phyloP scores from a whole-genome alignment of 306 rosid species.

The Hippophae rhamnoides region DNA sequence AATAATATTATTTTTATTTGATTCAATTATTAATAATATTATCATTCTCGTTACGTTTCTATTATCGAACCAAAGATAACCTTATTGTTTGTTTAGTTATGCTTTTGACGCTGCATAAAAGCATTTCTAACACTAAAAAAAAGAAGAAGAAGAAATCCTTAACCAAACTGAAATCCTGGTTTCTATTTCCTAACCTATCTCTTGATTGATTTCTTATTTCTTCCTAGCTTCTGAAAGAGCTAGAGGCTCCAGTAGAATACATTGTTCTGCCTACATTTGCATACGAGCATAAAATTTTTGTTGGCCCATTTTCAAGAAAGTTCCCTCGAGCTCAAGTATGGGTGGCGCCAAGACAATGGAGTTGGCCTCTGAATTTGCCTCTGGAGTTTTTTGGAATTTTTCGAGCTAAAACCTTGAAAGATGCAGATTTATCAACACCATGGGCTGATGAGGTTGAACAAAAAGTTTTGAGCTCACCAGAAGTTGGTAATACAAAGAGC shows the following conservation, averaged over 20 bases:
- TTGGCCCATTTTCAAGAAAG: conserved; percentile 90
- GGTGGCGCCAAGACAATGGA: conserved; percentile 99
- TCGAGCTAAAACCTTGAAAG: conserved; percentile 65
- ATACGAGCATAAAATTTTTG: conserved; percentile 88
- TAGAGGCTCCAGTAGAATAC: conserved; percentile 79
- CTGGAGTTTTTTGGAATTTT: conserved; percentile 82
- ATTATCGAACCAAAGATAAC: too few species aligned
- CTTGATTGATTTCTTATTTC: conserved; percentile 10
- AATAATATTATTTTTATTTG: too few species aligned
- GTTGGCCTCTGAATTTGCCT: conserved; percentile 96
- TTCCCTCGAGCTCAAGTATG: conserved; percentile 81
- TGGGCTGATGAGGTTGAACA: conserved; percentile 87
- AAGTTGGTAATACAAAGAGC: conserved; percentile 63
- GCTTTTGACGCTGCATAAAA: too few species aligned
- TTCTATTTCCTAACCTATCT: neutral
- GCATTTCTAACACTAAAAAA: too few species aligned
- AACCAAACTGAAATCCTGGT: neutral
- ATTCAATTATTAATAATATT: too few species aligned
- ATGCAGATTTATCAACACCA: conserved; percentile 56
- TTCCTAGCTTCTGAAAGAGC: conserved; percentile 76
- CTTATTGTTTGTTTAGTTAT: too few species aligned
- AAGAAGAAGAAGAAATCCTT: too few species aligned
- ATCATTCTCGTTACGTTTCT: too few species aligned
- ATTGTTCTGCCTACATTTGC: conserved; percentile 91
- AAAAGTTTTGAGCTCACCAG: conserved; percentile 86